Evolutionary conservation across 331 rosid species (phyloP), one percentile per base, ranked within the genome.

Genomic region (Rosa hybrid): DNA sequence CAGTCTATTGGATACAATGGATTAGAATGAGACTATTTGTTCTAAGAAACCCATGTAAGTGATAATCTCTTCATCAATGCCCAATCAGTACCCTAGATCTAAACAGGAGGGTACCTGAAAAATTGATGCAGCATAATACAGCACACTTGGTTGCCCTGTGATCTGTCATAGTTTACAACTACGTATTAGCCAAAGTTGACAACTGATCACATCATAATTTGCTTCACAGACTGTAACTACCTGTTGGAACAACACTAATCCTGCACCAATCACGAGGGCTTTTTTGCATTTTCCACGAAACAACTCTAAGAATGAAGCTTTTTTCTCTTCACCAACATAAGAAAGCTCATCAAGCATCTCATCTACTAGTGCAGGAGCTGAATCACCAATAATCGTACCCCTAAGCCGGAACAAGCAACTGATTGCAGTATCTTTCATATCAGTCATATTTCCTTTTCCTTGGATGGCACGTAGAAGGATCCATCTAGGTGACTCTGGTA

Each of bases 91-190:
- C 27, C 75, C 74, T 77, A 70, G n/a, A 74, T 38, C 69, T 51
- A 80, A 81, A 80, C 78, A 83, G 77, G 57, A 81, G 56, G 67
- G 63, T 89, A 96, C 98, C 99, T 90, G 92, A 77, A 96, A 89
- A 88, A 96, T 93, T 17, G 99, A 85, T 68, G 91, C 86, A 69
- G 99, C 98, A 87, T 96, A 96, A 87, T 96, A 96, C n/a, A 96
- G 89, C 82, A 96, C 99, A 80, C 99, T 96, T 46, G 99, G 99
- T 83, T 96, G 99, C 69, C 99, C 97, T 39, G 99, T 96, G 82
- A 96, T 93, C 98, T 94, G 97, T 69, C 86, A 85, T 45, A 80
- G 23, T 75, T 51, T 74, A 77, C 60, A 76, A 77, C 67, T 34
- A 48, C 50, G 68, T 70, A 72, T 85, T 75, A 89, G 82, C 80